These are phyloP conservation scores for Pseudocercospora macadamiae DNA, from an alignment of 2,329 filamentous ascomycete genomes.

Conservation along the genomic window DNA sequence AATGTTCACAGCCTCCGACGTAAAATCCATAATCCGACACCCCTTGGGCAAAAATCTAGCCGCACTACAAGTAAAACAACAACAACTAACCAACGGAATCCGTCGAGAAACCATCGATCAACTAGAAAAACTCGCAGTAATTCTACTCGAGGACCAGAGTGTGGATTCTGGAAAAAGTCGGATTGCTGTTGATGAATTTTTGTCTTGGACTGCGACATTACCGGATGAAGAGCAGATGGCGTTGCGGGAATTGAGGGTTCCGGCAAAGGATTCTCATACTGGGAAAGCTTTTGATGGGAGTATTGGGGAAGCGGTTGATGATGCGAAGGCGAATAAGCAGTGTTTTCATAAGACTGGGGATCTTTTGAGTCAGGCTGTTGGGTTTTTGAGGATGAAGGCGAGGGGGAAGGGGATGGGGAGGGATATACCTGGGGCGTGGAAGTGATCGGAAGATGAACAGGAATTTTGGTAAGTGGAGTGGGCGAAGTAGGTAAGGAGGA, in stretches of 20 bases:
- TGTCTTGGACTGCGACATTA: slow-evolving; percentile 6
- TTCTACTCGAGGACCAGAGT: slow-evolving; percentile 13
- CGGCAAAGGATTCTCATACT: slow-evolving; percentile 14
- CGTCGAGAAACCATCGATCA: slow-evolving; percentile 3
- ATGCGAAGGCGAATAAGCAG: slow-evolving; percentile 17
- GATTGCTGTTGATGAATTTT: slow-evolving; percentile 9
- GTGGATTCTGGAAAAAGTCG: slow-evolving; percentile 5
- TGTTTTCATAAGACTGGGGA: slow-evolving; percentile 19
- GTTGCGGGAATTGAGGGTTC: slow-evolving; percentile 8
- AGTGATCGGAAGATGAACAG: slow-evolving; percentile 3
- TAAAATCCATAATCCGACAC: slow-evolving; percentile 10
- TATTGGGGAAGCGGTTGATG: slow-evolving; percentile 7
- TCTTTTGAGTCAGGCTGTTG: slow-evolving; percentile 7
- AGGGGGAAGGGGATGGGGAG: neutral
- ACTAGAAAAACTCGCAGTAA: slow-evolving; percentile 7
- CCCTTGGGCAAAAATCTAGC: neutral
- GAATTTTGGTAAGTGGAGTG: too few relatives aligned
- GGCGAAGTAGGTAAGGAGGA: too few relatives aligned
- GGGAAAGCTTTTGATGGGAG: slow-evolving; percentile 11
- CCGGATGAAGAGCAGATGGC: slow-evolving; percentile 9
- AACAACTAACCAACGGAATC: slow-evolving; percentile 10
- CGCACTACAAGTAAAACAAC: slow-evolving; percentile 7
- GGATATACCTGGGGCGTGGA: too few relatives aligned
- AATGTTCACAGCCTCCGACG: slow-evolving; percentile 12
- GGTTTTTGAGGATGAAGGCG: neutral